Percentiles rank a stretch among this genome's conserved stretches.
Evolutionary conservation across 1,284 basidiomycete species (phyloP).

Genomic region (Ceratorhiza oryzae-sativae): DNA sequence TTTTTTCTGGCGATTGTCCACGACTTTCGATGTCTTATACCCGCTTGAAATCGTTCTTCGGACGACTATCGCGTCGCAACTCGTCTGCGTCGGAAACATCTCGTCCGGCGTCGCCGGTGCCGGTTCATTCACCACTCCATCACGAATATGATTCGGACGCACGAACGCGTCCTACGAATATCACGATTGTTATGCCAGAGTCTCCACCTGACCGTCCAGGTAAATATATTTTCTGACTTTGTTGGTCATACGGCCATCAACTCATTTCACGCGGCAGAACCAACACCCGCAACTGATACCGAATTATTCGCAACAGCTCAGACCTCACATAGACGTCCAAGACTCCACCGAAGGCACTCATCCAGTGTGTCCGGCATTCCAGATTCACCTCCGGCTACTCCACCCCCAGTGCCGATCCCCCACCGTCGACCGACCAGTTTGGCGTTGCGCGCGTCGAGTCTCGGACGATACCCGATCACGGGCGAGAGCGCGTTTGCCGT

Average conservation of each 20-base stretch:
- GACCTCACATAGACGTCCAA: background rate
- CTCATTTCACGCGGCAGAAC: background rate
- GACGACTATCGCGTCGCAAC: conserved; percentile 21
- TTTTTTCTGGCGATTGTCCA: background rate
- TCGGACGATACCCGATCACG: conserved; percentile 17
- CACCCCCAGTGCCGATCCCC: background rate
- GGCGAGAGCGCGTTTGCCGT: background rate
- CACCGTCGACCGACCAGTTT: conserved; percentile 23
- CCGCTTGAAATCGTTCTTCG: conserved; percentile 24
- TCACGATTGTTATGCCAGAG: background rate
- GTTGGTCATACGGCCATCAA: background rate
- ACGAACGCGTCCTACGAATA: background rate
- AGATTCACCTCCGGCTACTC: background rate
- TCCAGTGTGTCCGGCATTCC: conserved; percentile 10
- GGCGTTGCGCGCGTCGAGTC: conserved; percentile 20
- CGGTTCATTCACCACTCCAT: conserved; percentile 2
- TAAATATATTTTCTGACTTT: background rate
- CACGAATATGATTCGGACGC: conserved; percentile 2
- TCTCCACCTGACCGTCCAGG: background rate
- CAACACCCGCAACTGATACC: background rate
- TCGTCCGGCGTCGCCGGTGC: background rate
- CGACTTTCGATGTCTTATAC: conserved; percentile 22
- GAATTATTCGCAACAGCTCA: conserved; percentile 2
- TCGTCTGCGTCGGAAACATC: conserved; percentile 31
- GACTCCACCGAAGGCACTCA: background rate